A percentile compares a stretch with the other conserved stretches of the same genome.
Conservation (phyloP, 1,139 yeast genomes). For the Blastobotrys proliferans region DNA sequence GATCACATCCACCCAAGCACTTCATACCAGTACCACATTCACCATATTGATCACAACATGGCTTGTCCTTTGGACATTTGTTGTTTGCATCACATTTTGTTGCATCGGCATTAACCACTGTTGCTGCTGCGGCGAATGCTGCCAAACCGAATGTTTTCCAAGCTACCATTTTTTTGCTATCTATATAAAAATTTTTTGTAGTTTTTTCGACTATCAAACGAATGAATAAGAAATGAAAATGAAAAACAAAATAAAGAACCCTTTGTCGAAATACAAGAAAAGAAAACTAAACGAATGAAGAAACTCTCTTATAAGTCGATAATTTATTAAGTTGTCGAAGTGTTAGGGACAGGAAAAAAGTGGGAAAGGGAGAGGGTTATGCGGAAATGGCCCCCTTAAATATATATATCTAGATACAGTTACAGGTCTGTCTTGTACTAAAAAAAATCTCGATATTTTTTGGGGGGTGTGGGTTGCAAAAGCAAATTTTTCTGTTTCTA, state of each 20-base stretch:
- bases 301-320: too few species aligned
- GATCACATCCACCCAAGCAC: constrained; percentile 81
- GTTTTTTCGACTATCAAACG: neutral
- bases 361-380: neutral
- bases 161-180: constrained; percentile 15
- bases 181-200: neutral
- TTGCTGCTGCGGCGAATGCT: constrained; percentile 16
- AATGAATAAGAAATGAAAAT: neutral
- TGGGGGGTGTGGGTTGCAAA: too few species aligned
- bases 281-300: too few species aligned
- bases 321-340: too few species aligned
- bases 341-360: neutral
- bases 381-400: neutral
- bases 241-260: neutral
- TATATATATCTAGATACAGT: too few species aligned
- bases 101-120: constrained; percentile 34
- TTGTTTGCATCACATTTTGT: constrained; percentile 28
- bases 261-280: too few species aligned
- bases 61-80: constrained; percentile 61
- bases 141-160: constrained; percentile 14
- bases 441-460: too few species aligned
- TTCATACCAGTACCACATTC: constrained; percentile 73
- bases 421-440: too few species aligned
- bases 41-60: constrained; percentile 81
- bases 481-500: too few species aligned